These are phyloP conservation scores for Saccharomycopsis sp. DNA, from an alignment of 805 yeast species.

Conservation along the genomic window DNA sequence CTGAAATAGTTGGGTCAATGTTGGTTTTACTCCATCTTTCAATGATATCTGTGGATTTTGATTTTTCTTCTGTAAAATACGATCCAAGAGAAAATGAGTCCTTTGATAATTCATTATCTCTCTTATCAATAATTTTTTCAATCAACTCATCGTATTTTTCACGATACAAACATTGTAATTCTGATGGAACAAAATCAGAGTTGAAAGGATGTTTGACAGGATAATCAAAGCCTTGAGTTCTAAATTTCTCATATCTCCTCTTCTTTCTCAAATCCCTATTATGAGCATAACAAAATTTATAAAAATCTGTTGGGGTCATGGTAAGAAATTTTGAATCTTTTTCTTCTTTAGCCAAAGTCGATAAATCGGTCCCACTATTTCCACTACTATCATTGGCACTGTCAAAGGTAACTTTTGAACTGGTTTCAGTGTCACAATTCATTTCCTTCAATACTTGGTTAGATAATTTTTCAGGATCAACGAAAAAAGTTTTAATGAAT, in stretches of 20 bases:
- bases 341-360: neutral
- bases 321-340: neutral
- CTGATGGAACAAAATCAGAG: neutral
- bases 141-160: neutral
- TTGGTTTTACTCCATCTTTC: neutral
- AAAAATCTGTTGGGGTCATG: neutral
- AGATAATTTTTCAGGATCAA: no score
- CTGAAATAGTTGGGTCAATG: neutral
- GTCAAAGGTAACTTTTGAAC: neutral
- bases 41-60: neutral
- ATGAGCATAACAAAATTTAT: neutral
- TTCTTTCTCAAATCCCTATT: neutral
- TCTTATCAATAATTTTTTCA: neutral
- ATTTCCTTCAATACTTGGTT: no score
- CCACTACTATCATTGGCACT: neutral
- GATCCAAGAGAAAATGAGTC: neutral
- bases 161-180: neutral
- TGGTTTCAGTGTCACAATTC: no score
- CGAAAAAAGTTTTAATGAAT: no score
- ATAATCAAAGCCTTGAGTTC: no score
- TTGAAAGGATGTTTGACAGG: constrained; percentile 2
- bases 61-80: neutral
- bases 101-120: neutral
- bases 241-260: no score
- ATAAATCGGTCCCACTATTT: neutral